phyloP scores from a whole-genome alignment of 192 early-diverging fungal genomes.

The Entomortierella chlamydospora region DNA sequence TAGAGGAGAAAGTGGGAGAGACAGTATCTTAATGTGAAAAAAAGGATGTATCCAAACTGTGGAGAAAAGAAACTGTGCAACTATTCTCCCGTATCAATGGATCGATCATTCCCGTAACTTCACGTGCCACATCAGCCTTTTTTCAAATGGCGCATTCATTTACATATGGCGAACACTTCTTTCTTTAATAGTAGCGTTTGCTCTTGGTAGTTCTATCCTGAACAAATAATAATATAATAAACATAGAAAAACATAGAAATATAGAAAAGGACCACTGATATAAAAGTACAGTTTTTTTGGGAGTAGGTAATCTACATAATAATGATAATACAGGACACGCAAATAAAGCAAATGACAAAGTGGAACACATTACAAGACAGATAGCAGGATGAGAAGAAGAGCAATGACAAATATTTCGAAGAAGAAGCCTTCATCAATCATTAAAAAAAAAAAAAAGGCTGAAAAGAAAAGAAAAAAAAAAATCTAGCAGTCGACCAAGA shows the following conservation, averaged over 20 bases:
- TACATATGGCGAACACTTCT: too few species aligned
- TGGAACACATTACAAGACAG: background rate
- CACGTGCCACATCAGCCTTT: too few species aligned
- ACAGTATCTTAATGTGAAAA: too few species aligned
- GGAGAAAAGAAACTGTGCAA: too few species aligned
- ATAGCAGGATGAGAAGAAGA: background rate
- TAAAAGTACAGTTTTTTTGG: constrained; percentile 7
- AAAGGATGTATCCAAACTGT: too few species aligned
- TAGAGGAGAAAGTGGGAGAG: background rate
- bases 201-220: background rate
- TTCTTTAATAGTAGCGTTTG: too few species aligned
- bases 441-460: constrained; percentile 9
- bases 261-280: background rate
- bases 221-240: background rate
- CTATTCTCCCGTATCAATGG: too few species aligned
- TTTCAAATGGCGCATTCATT: too few species aligned
- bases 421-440: background rate
- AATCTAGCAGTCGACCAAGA: constrained; percentile 45
- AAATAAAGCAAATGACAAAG: background rate
- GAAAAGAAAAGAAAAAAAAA: constrained; percentile 1
- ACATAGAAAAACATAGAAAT: background rate
- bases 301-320: constrained; percentile 2
- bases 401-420: background rate
- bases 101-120: too few species aligned
- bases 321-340: background rate